Evolutionary conservation across 2,329 filamentous ascomycete species (phyloP).

Genomic region (Stachybotrys chlorohalonatus): DNA sequence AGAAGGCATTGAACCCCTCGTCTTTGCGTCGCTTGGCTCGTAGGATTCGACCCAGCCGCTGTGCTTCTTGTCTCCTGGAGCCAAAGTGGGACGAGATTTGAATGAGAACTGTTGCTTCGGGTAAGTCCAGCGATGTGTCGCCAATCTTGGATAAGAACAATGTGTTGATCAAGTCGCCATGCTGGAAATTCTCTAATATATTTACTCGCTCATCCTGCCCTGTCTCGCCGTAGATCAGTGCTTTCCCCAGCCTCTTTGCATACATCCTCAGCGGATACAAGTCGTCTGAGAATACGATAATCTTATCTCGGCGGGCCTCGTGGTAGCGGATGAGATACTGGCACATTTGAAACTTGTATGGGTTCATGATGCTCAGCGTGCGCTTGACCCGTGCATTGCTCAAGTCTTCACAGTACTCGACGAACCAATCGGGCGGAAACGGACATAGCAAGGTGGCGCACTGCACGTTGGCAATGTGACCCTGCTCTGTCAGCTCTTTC

Average conservation of each 20-base stretch:
- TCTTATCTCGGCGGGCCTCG: slow-evolving; percentile 83
- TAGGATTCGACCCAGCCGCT: slow-evolving; percentile 79
- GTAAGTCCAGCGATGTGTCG: slow-evolving; percentile 85
- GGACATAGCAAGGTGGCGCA: slow-evolving; percentile 95
- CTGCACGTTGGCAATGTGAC: slow-evolving; percentile 85
- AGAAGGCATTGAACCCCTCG: slow-evolving; percentile 94
- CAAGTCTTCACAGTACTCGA: slow-evolving; percentile 66
- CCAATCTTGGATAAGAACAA: slow-evolving; percentile 93
- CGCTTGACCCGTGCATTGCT: slow-evolving; percentile 14
- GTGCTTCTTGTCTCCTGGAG: slow-evolving; percentile 86
- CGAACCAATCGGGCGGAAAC: slow-evolving; percentile 92
- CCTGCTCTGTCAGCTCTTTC: slow-evolving; percentile 90
- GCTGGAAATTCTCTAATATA: slow-evolving; percentile 85
- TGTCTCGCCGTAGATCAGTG: slow-evolving; percentile 81
- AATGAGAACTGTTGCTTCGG: slow-evolving; percentile 87
- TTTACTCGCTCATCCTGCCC: slow-evolving; percentile 70
- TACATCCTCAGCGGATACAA: slow-evolving; percentile 80
- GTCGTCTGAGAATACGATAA: slow-evolving; percentile 94
- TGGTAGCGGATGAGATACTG: slow-evolving; percentile 94
- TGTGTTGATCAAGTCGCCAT: slow-evolving; percentile 76
- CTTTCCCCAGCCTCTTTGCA: slow-evolving; percentile 68
- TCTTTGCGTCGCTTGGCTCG: slow-evolving; percentile 87
- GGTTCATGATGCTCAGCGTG: slow-evolving; percentile 79
- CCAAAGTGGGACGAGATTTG: slow-evolving; percentile 94
- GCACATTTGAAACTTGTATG: slow-evolving; percentile 84